A percentile compares a stretch with the other conserved stretches of the same genome.
phyloP scores from a whole-genome alignment of 106 monocot genomes.

The Iris macrosiphon region DNA sequence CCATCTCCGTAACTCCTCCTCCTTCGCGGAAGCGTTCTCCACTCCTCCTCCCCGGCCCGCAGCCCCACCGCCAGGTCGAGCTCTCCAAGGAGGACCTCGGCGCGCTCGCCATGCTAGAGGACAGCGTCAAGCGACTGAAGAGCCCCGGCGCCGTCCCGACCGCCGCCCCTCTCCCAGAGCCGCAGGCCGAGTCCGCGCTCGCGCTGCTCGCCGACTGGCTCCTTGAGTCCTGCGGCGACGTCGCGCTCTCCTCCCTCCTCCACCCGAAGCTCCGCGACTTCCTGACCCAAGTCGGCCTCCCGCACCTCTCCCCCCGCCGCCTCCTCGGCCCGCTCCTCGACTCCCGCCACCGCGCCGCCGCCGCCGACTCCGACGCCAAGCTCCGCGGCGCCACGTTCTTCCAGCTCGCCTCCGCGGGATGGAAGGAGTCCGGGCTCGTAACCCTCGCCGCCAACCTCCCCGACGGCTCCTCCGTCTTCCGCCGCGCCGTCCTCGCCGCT shows the following conservation, averaged over 20 bases:
- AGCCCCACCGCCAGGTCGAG: background rate
- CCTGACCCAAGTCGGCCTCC: constrained; percentile 39
- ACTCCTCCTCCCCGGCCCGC: background rate
- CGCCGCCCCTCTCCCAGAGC: constrained; percentile 16
- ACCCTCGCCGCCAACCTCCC: constrained; percentile 43
- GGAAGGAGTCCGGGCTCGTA: constrained; percentile 28
- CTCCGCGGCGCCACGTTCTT: constrained; percentile 43
- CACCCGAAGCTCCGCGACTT: constrained; percentile 39
- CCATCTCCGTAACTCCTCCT: too few species aligned
- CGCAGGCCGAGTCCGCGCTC: constrained; percentile 26
- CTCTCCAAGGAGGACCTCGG: too few species aligned
- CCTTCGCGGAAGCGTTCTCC: too few species aligned
- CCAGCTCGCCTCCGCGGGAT: constrained; percentile 40
- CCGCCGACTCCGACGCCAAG: constrained; percentile 22
- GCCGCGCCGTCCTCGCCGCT: constrained; percentile 24
- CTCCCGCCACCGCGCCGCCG: constrained; percentile 12
- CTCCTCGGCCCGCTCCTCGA: constrained; percentile 32
- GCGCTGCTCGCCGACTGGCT: constrained; percentile 34
- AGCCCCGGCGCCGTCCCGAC: too few species aligned
- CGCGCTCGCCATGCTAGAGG: too few species aligned
- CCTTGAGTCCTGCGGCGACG: constrained; percentile 25
- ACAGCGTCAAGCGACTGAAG: too few species aligned
- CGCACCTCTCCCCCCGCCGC: constrained; percentile 14
- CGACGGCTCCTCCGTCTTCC: constrained; percentile 48
- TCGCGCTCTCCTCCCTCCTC: constrained; percentile 22